These are phyloP conservation scores for Thalassiosira hispida DNA, from an alignment of 352 stramenopile genomes.

Conservation along the genomic window DNA sequence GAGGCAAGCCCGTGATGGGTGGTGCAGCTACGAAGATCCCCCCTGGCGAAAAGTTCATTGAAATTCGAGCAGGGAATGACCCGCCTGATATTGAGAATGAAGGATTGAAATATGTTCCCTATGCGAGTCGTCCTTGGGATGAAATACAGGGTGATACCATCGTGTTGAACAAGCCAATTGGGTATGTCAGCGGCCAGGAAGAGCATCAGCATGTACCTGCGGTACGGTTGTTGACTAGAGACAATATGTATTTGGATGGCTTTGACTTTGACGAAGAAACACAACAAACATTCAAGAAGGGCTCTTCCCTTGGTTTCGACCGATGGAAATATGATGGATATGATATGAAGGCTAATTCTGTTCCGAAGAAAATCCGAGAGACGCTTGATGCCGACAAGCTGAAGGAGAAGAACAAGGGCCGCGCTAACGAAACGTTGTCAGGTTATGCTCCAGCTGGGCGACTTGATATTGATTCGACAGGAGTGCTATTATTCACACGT, in stretches of 20 bases:
- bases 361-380: slow-evolving; percentile 9
- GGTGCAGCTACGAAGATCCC: slow-evolving; percentile 56
- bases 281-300: slow-evolving; percentile 25
- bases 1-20: slow-evolving; percentile 29
- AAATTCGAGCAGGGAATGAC: slow-evolving; percentile 32
- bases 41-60: slow-evolving; percentile 41
- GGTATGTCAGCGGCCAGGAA: slow-evolving; percentile 78
- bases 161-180: slow-evolving; percentile 80
- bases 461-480: slow-evolving; percentile 75
- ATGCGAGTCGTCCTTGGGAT: slow-evolving; percentile 44
- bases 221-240: slow-evolving; percentile 61
- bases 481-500: slow-evolving; percentile 74
- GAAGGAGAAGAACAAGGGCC: not conserved
- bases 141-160: slow-evolving; percentile 60
- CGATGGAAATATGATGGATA: slow-evolving; percentile 28
- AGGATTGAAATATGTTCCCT: slow-evolving; percentile 23
- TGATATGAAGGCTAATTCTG: slow-evolving; percentile 33
- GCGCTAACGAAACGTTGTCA: slow-evolving; percentile 26
- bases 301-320: slow-evolving; percentile 27
- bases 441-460: slow-evolving; percentile 64
- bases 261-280: slow-evolving; percentile 10
- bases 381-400: slow-evolving; percentile 11
- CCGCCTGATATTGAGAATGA: not conserved
- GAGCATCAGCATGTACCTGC: slow-evolving; percentile 58
- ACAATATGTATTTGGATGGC: slow-evolving; percentile 29